These are phyloP conservation scores for Rehmannia glutinosa DNA, from an alignment of 257 asterid genomes.

Conservation along the genomic window DNA sequence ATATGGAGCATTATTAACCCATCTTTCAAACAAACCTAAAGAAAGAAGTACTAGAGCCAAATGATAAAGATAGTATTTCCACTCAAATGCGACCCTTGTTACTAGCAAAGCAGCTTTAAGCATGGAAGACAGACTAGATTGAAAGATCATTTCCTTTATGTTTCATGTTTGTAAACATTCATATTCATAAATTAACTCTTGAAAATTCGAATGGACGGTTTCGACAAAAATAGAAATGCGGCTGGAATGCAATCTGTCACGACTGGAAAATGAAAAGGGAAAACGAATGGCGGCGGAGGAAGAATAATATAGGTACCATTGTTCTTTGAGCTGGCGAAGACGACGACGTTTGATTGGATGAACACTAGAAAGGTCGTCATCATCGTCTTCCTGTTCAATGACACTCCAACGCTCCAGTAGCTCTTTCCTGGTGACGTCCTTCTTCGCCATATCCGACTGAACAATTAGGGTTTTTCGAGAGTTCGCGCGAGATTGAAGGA, in stretches of 20 bases:
- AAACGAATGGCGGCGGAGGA: background rate
- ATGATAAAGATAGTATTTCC: too few species aligned
- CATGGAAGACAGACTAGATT: background rate
- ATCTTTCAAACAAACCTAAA: background rate
- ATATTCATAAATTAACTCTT: slow-evolving; percentile 1
- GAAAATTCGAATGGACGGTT: background rate
- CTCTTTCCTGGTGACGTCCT: slow-evolving; percentile 46
- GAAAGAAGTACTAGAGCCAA: background rate
- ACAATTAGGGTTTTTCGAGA: slow-evolving; percentile 33
- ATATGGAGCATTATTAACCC: background rate
- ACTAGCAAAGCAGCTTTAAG: background rate
- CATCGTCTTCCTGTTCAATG: slow-evolving; percentile 76
- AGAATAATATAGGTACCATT: slow-evolving; percentile 43
- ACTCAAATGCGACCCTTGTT: too few species aligned
- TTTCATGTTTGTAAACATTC: background rate
- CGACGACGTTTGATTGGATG: slow-evolving; percentile 63
- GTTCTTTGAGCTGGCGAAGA: slow-evolving; percentile 75
- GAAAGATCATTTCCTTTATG: background rate
- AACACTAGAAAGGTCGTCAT: slow-evolving; percentile 31
- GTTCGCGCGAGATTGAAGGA: slow-evolving; percentile 29
- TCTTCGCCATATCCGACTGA: slow-evolving; percentile 46
- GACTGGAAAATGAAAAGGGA: background rate
- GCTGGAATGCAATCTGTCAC: background rate
- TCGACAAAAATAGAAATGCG: background rate
- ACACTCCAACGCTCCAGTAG: slow-evolving; percentile 81